Evolutionary conservation across 2,329 filamentous ascomycete genomes (phyloP), one percentile per base, ranked within the genome.

Genomic region (Cercospora sesami): DNA sequence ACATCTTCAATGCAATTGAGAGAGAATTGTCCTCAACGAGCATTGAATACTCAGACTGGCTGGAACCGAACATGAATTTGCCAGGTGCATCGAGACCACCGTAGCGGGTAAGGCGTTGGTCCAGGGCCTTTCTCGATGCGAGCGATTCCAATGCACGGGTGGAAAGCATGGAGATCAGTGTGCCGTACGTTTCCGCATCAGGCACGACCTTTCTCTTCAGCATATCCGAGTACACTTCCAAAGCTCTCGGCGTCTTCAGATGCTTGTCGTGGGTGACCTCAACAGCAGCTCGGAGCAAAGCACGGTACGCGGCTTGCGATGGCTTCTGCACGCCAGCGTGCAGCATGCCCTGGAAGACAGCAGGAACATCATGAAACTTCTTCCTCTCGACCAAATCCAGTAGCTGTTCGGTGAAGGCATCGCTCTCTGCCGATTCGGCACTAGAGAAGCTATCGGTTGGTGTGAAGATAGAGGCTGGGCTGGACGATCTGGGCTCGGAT

Each of bases 211-310:
- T 90, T 72, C 94, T 91, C 72, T 90, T 89, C 73, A 97, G 88
- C 95, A 99, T 98, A 78, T 98, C 94, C 16, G 93, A 91, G 79
- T 98, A 99, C 63, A 99, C 91, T 81, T 97, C 94, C 63, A 98
- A 86, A 5, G 93, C 93, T 82, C 96, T 96, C 69, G 93, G 90
- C 14, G 96, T 92, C 63, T 95, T 89, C 81, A 96, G 91, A 64
- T 91, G 90, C 79, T 90, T 91, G 79, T 92, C 90, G 26, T 85
- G 84, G 7, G 94, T 92, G 18, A 97, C 86, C 73, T 92, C 86
- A 69, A 97, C 92, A 14, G 93, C 93, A 5, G 95, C 92, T 74
- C 90, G 86, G 53, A 99, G 83, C 55, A 99, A 85, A 60, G 93
- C 91, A 78, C 97, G 97, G 85, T 99, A 99, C n/a, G 94, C 91